Percentiles rank a stretch among this genome's conserved stretches.
Conservation (phyloP, 2,329 filamentous ascomycete genomes). For the Verruconis gallopava region DNA sequence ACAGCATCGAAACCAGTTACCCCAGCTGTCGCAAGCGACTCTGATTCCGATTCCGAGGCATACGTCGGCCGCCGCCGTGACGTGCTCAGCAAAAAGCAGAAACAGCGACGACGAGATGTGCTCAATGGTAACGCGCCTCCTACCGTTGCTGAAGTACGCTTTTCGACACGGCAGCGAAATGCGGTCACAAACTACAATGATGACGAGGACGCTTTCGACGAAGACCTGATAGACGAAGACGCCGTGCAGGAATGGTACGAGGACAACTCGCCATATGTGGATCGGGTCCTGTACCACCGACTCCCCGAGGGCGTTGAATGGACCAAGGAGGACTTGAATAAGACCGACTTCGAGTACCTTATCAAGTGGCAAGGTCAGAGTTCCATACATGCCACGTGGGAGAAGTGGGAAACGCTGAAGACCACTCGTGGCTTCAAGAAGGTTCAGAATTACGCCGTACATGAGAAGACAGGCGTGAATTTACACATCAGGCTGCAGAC, state of each 20-base stretch:
- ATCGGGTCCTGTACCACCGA: conserved; percentile 79
- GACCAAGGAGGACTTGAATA: conserved; percentile 21
- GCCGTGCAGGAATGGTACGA: conserved; percentile 47
- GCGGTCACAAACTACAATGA: conserved; percentile 59
- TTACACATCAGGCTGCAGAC: conserved; percentile 47
- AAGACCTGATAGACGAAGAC: conserved; percentile 39
- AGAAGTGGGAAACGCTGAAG: conserved; percentile 60
- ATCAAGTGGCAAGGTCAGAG: conserved; percentile 98
- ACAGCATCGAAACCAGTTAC: conserved; percentile 37
- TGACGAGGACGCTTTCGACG: conserved; percentile 35
- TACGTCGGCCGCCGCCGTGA: conserved; percentile 67
- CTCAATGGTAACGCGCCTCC: conserved; percentile 48
- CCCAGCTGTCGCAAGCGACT: conserved; percentile 48
- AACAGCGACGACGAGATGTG: conserved; percentile 54
- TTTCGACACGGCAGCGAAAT: conserved; percentile 75
- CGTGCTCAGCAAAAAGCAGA: conserved; percentile 57
- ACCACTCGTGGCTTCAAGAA: conserved; percentile 76
- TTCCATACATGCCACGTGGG: conserved; percentile 93
- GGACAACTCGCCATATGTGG: conserved; percentile 70
- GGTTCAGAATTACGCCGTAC: conserved; percentile 76
- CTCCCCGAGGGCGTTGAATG: conserved; percentile 49
- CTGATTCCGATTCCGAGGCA: conserved; percentile 43
- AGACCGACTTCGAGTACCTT: conserved; percentile 77
- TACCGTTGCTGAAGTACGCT: conserved; percentile 68
- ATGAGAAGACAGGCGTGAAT: conserved; percentile 62